A percentile compares a stretch with the other conserved stretches of the same genome.
These are phyloP conservation scores for Amanita phalloides DNA, from an alignment of 768 basidiomycete species.

Conservation along the genomic window DNA sequence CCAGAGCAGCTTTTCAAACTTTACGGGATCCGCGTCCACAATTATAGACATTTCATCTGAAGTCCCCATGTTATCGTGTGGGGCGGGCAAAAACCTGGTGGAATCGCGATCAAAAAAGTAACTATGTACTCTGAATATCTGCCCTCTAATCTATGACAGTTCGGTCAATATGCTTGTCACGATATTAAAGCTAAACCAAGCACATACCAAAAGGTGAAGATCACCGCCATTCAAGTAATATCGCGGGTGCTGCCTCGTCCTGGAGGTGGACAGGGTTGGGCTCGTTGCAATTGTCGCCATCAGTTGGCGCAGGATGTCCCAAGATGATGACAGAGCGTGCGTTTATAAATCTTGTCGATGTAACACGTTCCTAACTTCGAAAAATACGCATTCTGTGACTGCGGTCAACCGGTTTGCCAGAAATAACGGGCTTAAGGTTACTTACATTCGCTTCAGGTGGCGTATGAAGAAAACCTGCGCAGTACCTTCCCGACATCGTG, in stretches of 20 bases:
- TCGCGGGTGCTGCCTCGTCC: slow-evolving; percentile 14
- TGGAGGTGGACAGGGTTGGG: background rate
- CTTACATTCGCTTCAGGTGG: no score
- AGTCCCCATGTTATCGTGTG: slow-evolving; percentile 8
- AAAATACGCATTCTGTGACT: background rate
- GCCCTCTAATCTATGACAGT: slow-evolving; percentile 28
- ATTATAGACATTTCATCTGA: slow-evolving; percentile 24
- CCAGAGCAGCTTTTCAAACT: slow-evolving; percentile 48
- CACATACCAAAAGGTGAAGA: slow-evolving; percentile 31
- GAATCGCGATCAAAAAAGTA: slow-evolving; percentile 49
- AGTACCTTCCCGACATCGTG: background rate
- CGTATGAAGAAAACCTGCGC: no score
- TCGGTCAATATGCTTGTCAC: slow-evolving; percentile 1
- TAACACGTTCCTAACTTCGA: background rate
- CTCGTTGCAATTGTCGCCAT: background rate
- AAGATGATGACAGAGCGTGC: no score
- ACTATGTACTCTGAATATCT: slow-evolving; percentile 38
- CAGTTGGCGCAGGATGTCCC: no score
- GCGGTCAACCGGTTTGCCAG: background rate
- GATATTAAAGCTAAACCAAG: background rate
- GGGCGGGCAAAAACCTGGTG: slow-evolving; percentile 20
- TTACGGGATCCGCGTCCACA: slow-evolving; percentile 31
- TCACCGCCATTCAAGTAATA: slow-evolving; percentile 42
- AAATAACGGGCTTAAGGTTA: background rate
- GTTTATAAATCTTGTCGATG: background rate